phyloP scores from a whole-genome alignment of 2,329 filamentous ascomycete species.

The Sporothrix pallida region DNA sequence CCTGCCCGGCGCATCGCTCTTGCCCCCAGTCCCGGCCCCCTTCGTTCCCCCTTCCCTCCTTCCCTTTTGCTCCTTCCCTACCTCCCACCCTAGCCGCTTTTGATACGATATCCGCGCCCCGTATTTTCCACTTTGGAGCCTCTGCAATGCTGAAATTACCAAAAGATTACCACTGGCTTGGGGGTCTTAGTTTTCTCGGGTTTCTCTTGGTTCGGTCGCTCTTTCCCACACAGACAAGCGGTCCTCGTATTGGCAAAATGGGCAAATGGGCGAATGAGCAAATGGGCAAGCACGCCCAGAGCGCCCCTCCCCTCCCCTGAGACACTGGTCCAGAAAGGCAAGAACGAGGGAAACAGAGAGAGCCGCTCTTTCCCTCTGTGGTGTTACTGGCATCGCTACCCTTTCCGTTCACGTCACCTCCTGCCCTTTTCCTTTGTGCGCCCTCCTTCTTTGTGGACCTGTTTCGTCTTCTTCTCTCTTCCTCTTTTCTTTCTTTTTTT shows the following conservation, averaged over 20 bases:
- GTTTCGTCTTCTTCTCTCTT: conserved; percentile 26
- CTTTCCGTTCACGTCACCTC: conserved; percentile 26
- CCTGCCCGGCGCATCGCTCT: conserved; percentile 16
- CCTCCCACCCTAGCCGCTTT: conserved; percentile 26
- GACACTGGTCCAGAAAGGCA: neutral
- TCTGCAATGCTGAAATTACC: conserved; percentile 7
- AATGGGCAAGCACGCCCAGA: conserved; percentile 12
- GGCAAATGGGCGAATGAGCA: neutral
- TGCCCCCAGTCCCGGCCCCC: neutral
- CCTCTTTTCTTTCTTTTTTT: conserved; percentile 22
- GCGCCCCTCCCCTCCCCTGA: conserved; percentile 25
- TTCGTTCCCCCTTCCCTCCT: neutral
- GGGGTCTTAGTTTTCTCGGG: neutral
- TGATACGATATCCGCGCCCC: conserved; percentile 32
- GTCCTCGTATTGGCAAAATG: conserved; percentile 23
- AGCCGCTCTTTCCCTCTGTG: conserved; percentile 12
- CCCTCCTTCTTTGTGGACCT: conserved; percentile 23
- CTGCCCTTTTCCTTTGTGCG: conserved; percentile 11
- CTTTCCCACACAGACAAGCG: neutral
- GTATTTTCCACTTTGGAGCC: conserved; percentile 20
- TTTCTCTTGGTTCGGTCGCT: conserved; percentile 18
- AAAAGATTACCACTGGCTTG: neutral
- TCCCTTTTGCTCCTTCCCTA: conserved; percentile 1
- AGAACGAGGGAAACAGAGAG: neutral
- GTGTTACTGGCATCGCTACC: conserved; percentile 18